Evolutionary conservation across 177 flowering plant genomes (phyloP).

Genomic region (Telopea speciosissima): DNA sequence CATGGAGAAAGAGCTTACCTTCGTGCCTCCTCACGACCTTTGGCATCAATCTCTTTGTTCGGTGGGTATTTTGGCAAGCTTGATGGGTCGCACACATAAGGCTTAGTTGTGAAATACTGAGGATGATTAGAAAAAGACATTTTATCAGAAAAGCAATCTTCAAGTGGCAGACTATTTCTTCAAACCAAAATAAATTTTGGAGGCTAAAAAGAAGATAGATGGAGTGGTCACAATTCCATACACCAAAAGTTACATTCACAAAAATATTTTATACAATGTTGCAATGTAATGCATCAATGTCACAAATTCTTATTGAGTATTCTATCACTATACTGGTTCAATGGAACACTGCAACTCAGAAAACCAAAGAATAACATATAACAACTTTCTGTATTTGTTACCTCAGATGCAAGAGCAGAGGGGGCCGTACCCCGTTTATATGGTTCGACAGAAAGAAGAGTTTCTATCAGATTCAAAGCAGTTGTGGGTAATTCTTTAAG

Average conservation of each 20-base stretch:
- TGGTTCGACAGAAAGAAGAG: constrained; percentile 74
- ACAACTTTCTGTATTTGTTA: constrained; percentile 11
- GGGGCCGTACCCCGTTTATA: constrained; percentile 76
- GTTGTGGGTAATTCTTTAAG: constrained; percentile 50
- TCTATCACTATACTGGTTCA: neutral
- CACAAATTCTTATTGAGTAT: neutral
- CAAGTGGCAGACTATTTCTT: neutral
- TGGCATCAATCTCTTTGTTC: constrained; percentile 90
- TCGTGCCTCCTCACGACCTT: constrained; percentile 58
- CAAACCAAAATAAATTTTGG: neutral
- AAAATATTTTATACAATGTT: too few species aligned
- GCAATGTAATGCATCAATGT: neutral
- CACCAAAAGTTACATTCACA: too few species aligned
- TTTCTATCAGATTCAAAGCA: constrained; percentile 56
- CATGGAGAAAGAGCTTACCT: constrained; percentile 36
- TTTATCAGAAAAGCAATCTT: neutral
- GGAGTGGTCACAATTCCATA: neutral
- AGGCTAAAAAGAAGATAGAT: neutral
- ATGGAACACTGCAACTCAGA: neutral
- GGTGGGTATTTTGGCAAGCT: constrained; percentile 88
- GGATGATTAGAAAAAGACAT: constrained; percentile 4
- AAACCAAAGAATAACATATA: neutral
- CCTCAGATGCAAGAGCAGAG: constrained; percentile 71
- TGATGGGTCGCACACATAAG: constrained; percentile 89
- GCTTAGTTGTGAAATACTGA: constrained; percentile 83